Evolutionary conservation across 1,284 basidiomycete genomes (phyloP).

Genomic region (Acaromyces ingoldii): DNA sequence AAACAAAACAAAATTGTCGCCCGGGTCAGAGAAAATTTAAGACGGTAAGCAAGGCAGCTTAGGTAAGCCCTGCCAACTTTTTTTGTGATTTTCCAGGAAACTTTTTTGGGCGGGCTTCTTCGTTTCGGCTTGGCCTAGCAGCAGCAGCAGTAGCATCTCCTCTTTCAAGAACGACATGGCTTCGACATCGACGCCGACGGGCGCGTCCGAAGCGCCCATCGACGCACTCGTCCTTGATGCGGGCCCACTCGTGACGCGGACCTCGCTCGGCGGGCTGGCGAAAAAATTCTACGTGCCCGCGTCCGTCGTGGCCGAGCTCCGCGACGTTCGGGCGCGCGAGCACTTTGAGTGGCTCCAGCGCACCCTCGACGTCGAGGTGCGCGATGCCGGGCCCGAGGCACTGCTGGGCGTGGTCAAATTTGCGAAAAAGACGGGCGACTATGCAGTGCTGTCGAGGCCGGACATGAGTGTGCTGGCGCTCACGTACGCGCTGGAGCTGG

Average conservation of each 20-base stretch:
- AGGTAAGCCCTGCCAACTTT: background rate
- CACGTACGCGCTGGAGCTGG: slow-evolving; percentile 70
- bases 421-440: slow-evolving; percentile 95
- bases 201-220: slow-evolving; percentile 23
- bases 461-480: slow-evolving; percentile 89
- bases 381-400: slow-evolving; percentile 40
- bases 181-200: background rate
- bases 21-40: too few relatives aligned
- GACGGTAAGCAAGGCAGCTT: too few relatives aligned
- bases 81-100: background rate
- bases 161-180: background rate
- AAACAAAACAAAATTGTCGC: too few relatives aligned
- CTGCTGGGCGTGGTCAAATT: slow-evolving; percentile 69
- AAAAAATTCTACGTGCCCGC: slow-evolving; percentile 44
- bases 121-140: background rate
- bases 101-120: background rate
- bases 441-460: slow-evolving; percentile 80
- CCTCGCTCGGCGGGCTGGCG: slow-evolving; percentile 38
- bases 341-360: slow-evolving; percentile 39
- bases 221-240: slow-evolving; percentile 46
- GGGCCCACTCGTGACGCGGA: slow-evolving; percentile 43
- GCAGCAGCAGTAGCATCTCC: too few relatives aligned
- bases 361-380: slow-evolving; percentile 34
- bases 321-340: slow-evolving; percentile 40
- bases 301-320: slow-evolving; percentile 44